Percentiles rank a stretch among this genome's conserved stretches.
These are phyloP conservation scores for Aspergillus proliferans DNA, from an alignment of 2,329 filamentous ascomycete species.

Conservation along the genomic window DNA sequence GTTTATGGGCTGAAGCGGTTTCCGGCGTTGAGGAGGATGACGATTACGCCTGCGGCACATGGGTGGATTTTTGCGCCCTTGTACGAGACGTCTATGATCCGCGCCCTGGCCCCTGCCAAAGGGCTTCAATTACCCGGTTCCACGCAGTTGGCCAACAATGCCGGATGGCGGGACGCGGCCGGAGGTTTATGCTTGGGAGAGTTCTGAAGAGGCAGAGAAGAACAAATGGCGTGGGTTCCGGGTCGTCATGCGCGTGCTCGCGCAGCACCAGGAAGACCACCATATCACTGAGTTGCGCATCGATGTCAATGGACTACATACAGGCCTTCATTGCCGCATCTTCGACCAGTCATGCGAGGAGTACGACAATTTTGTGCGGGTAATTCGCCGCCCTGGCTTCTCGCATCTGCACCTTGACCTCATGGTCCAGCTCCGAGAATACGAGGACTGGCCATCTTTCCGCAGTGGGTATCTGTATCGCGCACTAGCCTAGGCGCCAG, in stretches of 20 bases:
- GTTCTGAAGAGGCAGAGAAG: slow-evolving; percentile 8
- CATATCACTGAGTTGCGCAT: slow-evolving; percentile 32
- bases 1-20: slow-evolving; percentile 29
- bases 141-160: slow-evolving; percentile 24
- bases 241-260: slow-evolving; percentile 20
- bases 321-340: slow-evolving; percentile 27
- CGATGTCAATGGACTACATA: slow-evolving; percentile 23
- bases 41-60: slow-evolving; percentile 37
- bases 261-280: slow-evolving; percentile 10
- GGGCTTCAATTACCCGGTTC: slow-evolving; percentile 37
- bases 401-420: slow-evolving; percentile 3
- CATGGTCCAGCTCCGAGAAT: neutral
- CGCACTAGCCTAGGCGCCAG: neutral
- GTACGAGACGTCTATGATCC: slow-evolving; percentile 41
- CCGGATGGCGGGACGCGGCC: neutral
- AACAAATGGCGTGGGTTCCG: slow-evolving; percentile 28
- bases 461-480: neutral
- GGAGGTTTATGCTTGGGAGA: neutral
- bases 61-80: slow-evolving; percentile 29
- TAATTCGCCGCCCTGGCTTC: too few species aligned
- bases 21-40: slow-evolving; percentile 31
- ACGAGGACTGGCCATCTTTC: neutral
- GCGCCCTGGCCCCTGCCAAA: slow-evolving; percentile 36
- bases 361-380: slow-evolving; percentile 9
- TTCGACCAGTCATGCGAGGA: slow-evolving; percentile 22